These are phyloP conservation scores for Naganishia randhawae DNA, from an alignment of 768 basidiomycete genomes.

Conservation along the genomic window DNA sequence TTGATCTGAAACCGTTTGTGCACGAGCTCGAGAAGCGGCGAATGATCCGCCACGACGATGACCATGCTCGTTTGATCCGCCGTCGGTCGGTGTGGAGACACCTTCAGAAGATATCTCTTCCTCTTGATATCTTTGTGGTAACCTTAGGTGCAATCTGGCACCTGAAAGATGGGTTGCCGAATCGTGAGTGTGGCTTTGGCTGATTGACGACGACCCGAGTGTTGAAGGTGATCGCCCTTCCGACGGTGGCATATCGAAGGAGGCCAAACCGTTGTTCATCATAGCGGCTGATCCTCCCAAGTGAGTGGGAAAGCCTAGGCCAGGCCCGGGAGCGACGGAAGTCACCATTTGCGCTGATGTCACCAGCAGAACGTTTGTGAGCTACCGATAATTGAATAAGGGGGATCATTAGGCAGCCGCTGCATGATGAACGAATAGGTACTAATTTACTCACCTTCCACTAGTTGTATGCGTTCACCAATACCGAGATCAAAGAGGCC, in stretches of 20 bases:
- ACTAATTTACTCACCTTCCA: not conserved
- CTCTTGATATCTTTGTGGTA: conserved; percentile 10
- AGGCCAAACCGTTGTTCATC: not conserved
- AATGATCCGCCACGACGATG: not conserved
- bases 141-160: conserved; percentile 20
- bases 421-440: not conserved
- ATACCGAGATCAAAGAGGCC: not conserved
- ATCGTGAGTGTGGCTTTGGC: not conserved
- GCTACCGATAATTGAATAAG: not conserved
- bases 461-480: not conserved
- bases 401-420: not conserved
- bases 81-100: not conserved
- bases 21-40: conserved; percentile 16
- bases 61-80: not conserved
- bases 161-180: conserved; percentile 20
- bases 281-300: not conserved
- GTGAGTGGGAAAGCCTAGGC: not conserved
- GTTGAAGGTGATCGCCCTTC: not conserved
- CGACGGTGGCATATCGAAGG: conserved; percentile 3
- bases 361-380: not conserved
- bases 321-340: conserved; percentile 5
- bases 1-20: conserved; percentile 12
- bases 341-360: conserved; percentile 4
- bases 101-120: not conserved
- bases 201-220: not conserved